Conservation (phyloP, 1,284 basidiomycete species). For the Boletus calvinii region DNA sequence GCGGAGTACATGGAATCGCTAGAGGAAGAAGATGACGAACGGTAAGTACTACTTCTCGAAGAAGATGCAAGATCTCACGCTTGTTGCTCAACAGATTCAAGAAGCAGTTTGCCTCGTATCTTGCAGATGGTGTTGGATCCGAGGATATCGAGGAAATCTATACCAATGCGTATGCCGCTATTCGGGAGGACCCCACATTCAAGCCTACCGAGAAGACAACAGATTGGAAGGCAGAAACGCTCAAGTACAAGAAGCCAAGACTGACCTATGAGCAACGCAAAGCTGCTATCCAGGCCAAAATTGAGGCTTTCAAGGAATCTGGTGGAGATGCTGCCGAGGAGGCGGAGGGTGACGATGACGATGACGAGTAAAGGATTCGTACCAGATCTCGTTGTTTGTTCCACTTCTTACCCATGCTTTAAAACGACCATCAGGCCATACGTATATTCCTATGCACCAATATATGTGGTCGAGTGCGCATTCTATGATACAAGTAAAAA, state of each 20-base stretch:
- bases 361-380: constrained; percentile 51
- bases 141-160: constrained; percentile 99
- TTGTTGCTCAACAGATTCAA: constrained; percentile 71
- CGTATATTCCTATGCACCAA: constrained; percentile 21
- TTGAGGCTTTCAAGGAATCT: constrained; percentile 79
- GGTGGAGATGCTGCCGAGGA: constrained; percentile 47
- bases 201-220: constrained; percentile 89
- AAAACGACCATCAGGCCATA: constrained; percentile 16
- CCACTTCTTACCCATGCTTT: constrained; percentile 1
- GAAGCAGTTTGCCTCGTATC: constrained; percentile 96
- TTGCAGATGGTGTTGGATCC: constrained; percentile 92
- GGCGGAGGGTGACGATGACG: constrained; percentile 50
- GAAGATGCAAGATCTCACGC: constrained; percentile 7
- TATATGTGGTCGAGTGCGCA: constrained; percentile 11
- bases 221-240: constrained; percentile 89
- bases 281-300: constrained; percentile 78
- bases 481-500: constrained; percentile 26
- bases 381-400: constrained; percentile 1
- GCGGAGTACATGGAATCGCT: constrained; percentile 99
- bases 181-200: constrained; percentile 93
- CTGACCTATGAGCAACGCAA: constrained; percentile 81
- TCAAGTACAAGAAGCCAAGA: constrained; percentile 71
- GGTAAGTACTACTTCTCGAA: constrained; percentile 43
- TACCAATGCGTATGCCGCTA: constrained; percentile 86
- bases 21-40: constrained; percentile 99